A percentile compares a stretch with the other conserved stretches of the same genome.
Conservation (phyloP, 2,329 filamentous ascomycete genomes). For the Hypoxylon sp. region DNA sequence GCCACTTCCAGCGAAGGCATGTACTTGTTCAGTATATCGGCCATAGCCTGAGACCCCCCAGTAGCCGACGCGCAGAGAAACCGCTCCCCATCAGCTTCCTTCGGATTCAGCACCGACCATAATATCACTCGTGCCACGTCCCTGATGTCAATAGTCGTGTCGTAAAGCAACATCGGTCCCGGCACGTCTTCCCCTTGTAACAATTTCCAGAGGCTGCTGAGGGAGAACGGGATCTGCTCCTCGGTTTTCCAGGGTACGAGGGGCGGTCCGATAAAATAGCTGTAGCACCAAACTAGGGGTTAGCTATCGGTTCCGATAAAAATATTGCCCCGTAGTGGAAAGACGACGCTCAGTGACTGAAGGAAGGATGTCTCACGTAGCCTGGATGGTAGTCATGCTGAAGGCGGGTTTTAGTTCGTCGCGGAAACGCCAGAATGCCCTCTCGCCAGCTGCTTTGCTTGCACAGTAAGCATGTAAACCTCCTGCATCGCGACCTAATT, state of each 20-base stretch:
- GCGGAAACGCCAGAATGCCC: conserved; percentile 47
- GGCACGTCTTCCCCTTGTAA: conserved; percentile 44
- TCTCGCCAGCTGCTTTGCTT: conserved; percentile 49
- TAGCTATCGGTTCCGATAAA: not conserved
- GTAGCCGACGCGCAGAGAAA: conserved; percentile 46
- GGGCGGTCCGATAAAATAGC: conserved; percentile 49
- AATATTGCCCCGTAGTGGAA: not conserved
- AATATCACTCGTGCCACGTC: conserved; percentile 50
- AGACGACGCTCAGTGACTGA: not conserved
- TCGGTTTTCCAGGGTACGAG: conserved; percentile 47
- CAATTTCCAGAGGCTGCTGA: conserved; percentile 43
- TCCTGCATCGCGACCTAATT: conserved; percentile 39
- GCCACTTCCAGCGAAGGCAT: conserved; percentile 38
- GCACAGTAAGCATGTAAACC: conserved; percentile 48
- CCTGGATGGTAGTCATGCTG: conserved; percentile 47
- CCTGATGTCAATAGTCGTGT: conserved; percentile 46
- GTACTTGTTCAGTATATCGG: conserved; percentile 47
- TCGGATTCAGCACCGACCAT: conserved; percentile 46
- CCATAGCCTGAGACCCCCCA: conserved; percentile 47
- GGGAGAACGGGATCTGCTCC: conserved; percentile 44
- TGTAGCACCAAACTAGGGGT: conserved; percentile 8
- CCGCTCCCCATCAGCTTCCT: conserved; percentile 47
- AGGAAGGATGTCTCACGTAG: conserved; percentile 44
- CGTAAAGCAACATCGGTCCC: conserved; percentile 43
- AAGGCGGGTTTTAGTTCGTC: conserved; percentile 45